phyloP scores from a whole-genome alignment of 2,329 filamentous ascomycete species.

The Amauroascus niger region DNA sequence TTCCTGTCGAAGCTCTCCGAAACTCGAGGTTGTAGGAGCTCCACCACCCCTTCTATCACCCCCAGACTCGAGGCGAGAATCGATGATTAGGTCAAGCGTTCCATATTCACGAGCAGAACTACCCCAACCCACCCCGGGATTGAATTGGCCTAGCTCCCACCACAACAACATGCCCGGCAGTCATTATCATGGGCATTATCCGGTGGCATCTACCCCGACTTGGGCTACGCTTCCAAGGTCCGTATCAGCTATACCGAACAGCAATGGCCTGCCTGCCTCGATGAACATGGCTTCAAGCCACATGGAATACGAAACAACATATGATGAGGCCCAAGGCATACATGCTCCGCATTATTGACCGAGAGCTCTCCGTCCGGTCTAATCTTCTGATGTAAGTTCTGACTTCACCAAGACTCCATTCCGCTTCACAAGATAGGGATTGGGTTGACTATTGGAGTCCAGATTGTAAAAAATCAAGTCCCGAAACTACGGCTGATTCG shows the following conservation, averaged over 20 bases:
- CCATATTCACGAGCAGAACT: conserved; percentile 13
- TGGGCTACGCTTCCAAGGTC: conserved; percentile 15
- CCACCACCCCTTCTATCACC: conserved; percentile 32
- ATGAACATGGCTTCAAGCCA: conserved; percentile 20
- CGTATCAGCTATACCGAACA: conserved; percentile 3
- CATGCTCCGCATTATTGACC: conserved; percentile 15
- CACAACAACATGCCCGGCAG: conserved; percentile 12
- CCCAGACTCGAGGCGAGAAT: conserved; percentile 30
- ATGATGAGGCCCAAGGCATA: conserved; percentile 14
- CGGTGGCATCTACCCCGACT: conserved; percentile 19
- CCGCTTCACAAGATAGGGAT: too few relatives aligned
- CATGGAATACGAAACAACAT: conserved; percentile 24
- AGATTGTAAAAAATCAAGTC: neutral
- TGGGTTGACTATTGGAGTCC: too few relatives aligned
- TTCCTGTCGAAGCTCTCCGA: conserved; percentile 33
- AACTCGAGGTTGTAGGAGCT: conserved; percentile 25
- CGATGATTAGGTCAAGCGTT: conserved; percentile 24
- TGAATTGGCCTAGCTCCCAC: conserved; percentile 16
- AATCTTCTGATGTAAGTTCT: neutral
- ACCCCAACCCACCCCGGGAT: conserved; percentile 8
- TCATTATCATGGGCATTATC: conserved; percentile 24
- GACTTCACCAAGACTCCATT: too few relatives aligned
- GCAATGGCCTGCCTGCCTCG: conserved; percentile 1
- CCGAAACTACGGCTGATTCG: too few relatives aligned
- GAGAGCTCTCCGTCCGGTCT: neutral